Evolutionary conservation across 805 yeast genomes (phyloP), one percentile per base, ranked within the genome.

Genomic region (Suhomyces sp.): DNA sequence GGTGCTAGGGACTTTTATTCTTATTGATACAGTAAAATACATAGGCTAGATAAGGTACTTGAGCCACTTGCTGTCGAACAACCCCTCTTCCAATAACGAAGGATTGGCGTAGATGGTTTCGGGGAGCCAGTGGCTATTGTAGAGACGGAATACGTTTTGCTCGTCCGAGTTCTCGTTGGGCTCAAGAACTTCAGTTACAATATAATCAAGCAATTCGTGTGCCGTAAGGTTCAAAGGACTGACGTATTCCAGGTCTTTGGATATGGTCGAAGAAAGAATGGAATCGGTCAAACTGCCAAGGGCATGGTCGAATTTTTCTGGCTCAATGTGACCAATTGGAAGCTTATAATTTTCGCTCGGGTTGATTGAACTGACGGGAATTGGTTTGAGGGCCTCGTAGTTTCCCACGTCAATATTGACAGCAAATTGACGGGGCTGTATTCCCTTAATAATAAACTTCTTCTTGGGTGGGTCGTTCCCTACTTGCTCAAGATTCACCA

Each of bases 371-470:
- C 48, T 49, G 15, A 50, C 45, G 4, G 59, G 55, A 6, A 55
- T 42, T 6, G 58, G 65, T 44, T 65, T 68, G 52, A 75, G 63
- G 5, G 80, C 80, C 57, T 74, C 79, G 55, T 73, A 74, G 59
- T 74, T 74, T 2, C 72, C 80, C 7, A 69, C 66, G 48, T 75
- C 80, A 23, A 76, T 69, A 52, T 64, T 66, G 22, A 86, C 85
- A 1, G 86, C 79, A 47, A 70, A 74, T 46, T 75, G 75, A 61
- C 99, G 81, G 26, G 99, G 98, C 67, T 88, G 91, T 53, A 94
- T 89, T 10, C 99, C 98, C 70, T 89, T 89, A 63, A 94, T 94
- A 44, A 94, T 90, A 64, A 94, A 94, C 67, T 86, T 88, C 63
- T 90, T 86, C 54, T 81, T 80, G 1, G 87, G 85, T 5, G 68